Base-by-base conservation (phyloP, 2,329 filamentous ascomycete genomes). In the Periconia sp. region DNA sequence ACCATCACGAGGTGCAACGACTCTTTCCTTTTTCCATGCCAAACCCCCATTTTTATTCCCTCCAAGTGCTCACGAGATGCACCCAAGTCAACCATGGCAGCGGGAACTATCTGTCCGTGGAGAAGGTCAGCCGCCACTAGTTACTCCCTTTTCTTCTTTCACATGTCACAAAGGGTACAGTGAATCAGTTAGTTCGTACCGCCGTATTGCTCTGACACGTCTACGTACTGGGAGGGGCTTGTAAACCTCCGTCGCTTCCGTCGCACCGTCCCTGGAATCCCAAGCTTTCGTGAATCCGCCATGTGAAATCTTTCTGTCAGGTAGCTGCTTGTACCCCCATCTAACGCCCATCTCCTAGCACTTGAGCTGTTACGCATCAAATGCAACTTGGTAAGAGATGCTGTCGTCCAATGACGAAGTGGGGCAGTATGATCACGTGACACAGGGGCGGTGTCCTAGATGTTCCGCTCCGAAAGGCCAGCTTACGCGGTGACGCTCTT, bases 401-500 rank as follows among this genome's bases (percentile, higher is more conserved):
- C 23, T 8, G 23, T 27, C 23, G 23, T 27, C 23, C 5, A 27
- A 27, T 27, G 23, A 8, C 8, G 11, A 37, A 6, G 33, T 37
- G 33, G 33, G 33, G 33, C 33, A 37, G 6, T 5, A 3, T 8
- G 8, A 23, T 40, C 31, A 47, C 31, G 31, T 47, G 31, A 47
- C 40, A 5, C 31, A 7, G n/a, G n/a, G n/a, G 20, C 47, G 37
- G 37, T n/a, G 33, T 5, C 20, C 47, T 19, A 23, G 14, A 23
- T 31, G n/a, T 37, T n/a, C 33, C 33, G 33, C 33, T 42, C 45
- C 49, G 54, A 55, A 49, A 60, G 58, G 62, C 56, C 60, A 66
- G 61, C 62, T 66, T 61, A 60, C 59, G 61, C 43, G 30, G 46
- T 56, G 40, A 30, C 33, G 11, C 33, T 51, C 52, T 35, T 47